Base-by-base conservation (phyloP, 495 filamentous ascomycete genomes). In the Aspergillus hancockii region DNA sequence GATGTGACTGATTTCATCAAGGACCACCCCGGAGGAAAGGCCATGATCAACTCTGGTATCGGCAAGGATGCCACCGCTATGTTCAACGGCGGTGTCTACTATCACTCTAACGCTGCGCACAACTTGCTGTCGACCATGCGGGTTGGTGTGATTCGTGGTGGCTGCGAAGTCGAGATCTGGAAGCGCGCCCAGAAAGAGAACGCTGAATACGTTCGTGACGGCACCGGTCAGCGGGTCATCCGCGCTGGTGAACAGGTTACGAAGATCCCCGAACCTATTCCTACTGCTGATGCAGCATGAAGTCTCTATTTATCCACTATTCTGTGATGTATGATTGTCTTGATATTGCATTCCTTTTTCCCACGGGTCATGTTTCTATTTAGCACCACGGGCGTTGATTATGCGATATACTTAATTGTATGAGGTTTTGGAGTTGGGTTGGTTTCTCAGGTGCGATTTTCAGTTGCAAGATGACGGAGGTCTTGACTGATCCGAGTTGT, bases 31-130 rank as follows among this genome's bases (percentile, higher is more conserved):
- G 94, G 94, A 83, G 94, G 94, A 71, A 93, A 93, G 82, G 89
- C 92, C 50, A 88, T 98, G 78, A 97, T 98, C 83, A 86, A 77
- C 60, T 92, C 90, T 21, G 93, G 89, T 49, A 85, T 98, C 46
- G 94, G 94, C 77, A 98, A 98, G 82, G 94, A 98, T 67, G 94
- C 94, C 55, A 97, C 94, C 13, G 92, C 93, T 68, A 95, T 97
- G 81, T 98, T 98, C 87, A 98, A 98, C 81, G 94, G 94, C 62
- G 94, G 94, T 78, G 89, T 98, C 58, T 98, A 98, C 81, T 89
- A 91, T 72, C 94, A 98, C 83, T 93, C 89, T 66, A 98, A 98
- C 77, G 94, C 90, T 55, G 94, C 94, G 51, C 94, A 98, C 85
- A 98, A 98, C 79, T 80, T 97, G 34, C 85, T 98, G 50, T 93